These are phyloP conservation scores for Aspergillus tamarii DNA, from an alignment of 2,329 filamentous ascomycete genomes.

Conservation along the genomic window DNA sequence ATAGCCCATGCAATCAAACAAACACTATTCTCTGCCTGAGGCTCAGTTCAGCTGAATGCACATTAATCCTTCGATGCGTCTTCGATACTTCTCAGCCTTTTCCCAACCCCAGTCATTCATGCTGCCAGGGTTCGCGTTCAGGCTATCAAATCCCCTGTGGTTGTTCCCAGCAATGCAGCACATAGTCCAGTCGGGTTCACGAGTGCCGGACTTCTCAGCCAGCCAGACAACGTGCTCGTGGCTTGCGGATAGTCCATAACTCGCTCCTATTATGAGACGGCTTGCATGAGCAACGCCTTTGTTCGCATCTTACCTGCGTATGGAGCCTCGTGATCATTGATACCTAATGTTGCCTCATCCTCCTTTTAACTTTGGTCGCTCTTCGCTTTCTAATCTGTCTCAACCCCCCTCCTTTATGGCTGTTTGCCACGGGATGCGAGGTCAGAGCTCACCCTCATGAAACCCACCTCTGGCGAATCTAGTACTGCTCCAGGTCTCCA, in stretches of 20 bases:
- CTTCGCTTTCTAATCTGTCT: background rate
- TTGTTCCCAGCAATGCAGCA: conserved; percentile 18
- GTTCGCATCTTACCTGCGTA: conserved; percentile 8
- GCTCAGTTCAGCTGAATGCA: conserved; percentile 18
- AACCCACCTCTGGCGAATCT: background rate
- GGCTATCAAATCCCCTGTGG: conserved; percentile 20
- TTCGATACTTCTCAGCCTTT: conserved; percentile 30
- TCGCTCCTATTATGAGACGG: conserved; percentile 9
- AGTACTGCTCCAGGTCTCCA: background rate
- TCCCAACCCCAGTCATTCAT: conserved; percentile 9
- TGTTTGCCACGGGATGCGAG: background rate
- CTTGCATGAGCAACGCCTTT: conserved; percentile 19
- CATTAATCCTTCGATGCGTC: conserved; percentile 33
- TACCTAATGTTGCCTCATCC: conserved; percentile 8
- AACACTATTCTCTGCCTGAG: conserved; percentile 8
- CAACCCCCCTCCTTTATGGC: background rate
- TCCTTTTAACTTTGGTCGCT: background rate
- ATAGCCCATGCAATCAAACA: background rate
- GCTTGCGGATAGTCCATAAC: conserved; percentile 21
- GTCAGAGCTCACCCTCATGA: background rate
- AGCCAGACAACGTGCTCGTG: conserved; percentile 22
- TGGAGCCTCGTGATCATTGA: conserved; percentile 17
- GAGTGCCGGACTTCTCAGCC: conserved; percentile 11
- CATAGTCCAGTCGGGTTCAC: conserved; percentile 13
- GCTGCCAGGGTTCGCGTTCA: conserved; percentile 16